Base-by-base conservation (phyloP, 2,329 filamentous ascomycete species). In the Alternaria brassicae region DNA sequence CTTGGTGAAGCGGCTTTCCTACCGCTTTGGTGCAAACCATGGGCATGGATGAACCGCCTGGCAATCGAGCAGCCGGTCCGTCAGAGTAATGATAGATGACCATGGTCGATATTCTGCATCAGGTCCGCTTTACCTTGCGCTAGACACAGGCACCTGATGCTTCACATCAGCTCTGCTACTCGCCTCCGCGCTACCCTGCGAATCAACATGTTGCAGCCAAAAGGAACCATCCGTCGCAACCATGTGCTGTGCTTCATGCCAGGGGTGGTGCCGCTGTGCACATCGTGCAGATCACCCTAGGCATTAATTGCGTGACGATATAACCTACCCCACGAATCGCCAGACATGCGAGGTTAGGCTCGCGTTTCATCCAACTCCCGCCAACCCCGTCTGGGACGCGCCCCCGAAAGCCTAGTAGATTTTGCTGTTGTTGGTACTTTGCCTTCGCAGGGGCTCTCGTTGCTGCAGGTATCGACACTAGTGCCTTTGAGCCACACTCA, bases 301-400 rank as follows among this genome's bases (percentile, higher is more conserved):
- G 42, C 58, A 51, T 65, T 69, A 70, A 48, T 45, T 62, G 59
- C 53, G 58, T 61, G 60, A 62, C 58, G 49, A 54, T 71, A 70
- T 71, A 69, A 59, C 45, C 68, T 76, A 75, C 74, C 72, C 74
- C 73, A 78, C 74, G 75, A 74, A 74, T 76, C 73, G 75, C 72
- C 75, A 64, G 68, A 73, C 75, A 74, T 70, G 73, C 64, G 68
- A 71, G 66, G 70, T 74, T 72, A 73, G 72, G 70, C 72, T 64
- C 70, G 62, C 66, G 74, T 77, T 77, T 77, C 75, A 77, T 63
- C 62, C 70, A 70, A 70, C 64, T 65, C 66, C 67, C 65, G 64
- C 66, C 64, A 72, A 67, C 63, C 73, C 72, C 57, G 67, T 66
- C 72, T 70, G 59, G 69, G 69, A 61, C 63, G 61, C 64, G 67